Conservation (phyloP, 192 early-diverging fungal species). For the Rhizophagus clarus region DNA sequence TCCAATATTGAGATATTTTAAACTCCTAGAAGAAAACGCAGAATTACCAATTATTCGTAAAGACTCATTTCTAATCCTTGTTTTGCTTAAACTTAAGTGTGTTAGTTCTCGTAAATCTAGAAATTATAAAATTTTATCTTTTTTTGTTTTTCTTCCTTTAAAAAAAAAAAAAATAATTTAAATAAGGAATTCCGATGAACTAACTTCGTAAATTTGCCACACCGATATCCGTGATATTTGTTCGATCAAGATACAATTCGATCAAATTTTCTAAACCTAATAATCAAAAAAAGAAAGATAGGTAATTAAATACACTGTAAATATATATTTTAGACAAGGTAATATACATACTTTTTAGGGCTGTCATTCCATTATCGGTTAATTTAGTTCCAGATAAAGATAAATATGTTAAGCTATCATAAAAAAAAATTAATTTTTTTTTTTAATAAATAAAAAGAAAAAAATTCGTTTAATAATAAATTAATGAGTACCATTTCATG, state of each 20-base stretch:
- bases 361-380: neutral
- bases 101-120: neutral
- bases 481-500: neutral
- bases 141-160: too few species aligned
- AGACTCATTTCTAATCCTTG: neutral
- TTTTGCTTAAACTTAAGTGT: neutral
- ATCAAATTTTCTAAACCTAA: neutral
- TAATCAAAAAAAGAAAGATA: neutral
- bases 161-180: neutral
- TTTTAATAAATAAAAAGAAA: neutral
- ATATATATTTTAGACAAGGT: neutral
- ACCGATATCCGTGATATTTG: neutral
- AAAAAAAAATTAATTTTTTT: neutral
- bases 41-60: neutral
- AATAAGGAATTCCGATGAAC: neutral
- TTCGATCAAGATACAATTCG: conserved; percentile 13
- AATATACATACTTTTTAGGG: neutral
- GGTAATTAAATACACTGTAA: neutral
- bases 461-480: neutral
- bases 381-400: conserved; percentile 9
- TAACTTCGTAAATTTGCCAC: neutral
- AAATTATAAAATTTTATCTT: neutral
- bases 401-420: neutral
- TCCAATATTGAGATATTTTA: conserved; percentile 7
- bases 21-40: neutral